phyloP scores from a whole-genome alignment of 73 alveolate genomes.

The Effrenium voratum region DNA sequence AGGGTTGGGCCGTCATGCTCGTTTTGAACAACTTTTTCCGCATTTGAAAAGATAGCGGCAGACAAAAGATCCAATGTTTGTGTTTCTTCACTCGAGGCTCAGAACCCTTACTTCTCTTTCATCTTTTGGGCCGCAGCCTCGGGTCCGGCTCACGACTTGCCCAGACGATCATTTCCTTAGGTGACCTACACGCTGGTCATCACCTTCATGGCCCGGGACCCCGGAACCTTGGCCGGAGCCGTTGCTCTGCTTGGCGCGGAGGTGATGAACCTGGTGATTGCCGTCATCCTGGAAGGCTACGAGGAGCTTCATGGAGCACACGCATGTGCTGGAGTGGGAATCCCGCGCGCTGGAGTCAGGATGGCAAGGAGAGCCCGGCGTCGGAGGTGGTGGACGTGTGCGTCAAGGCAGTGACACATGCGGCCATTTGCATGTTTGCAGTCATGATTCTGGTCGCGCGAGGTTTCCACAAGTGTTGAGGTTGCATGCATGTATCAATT shows the following conservation, averaged over 20 bases:
- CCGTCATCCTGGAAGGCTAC: constrained; percentile 95
- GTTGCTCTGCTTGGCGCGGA: neutral
- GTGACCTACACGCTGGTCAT: constrained; percentile 94
- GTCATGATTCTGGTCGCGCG: too few species aligned
- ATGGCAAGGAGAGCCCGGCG: constrained; percentile 89
- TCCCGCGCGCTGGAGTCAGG: constrained; percentile 31
- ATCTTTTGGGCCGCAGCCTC: constrained; percentile 56
- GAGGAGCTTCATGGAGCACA: too few species aligned
- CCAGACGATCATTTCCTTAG: neutral
- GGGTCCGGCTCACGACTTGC: neutral
- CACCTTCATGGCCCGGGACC: constrained; percentile 84
- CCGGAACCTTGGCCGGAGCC: neutral
- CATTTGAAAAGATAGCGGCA: neutral
- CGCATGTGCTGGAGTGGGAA: too few species aligned
- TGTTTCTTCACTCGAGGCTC: neutral
- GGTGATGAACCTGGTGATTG: constrained; percentile 96
- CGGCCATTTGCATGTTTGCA: too few species aligned
- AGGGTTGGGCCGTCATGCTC: neutral
- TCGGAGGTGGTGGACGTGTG: constrained; percentile 88
- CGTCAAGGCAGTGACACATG: constrained; percentile 52
- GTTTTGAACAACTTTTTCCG: neutral
- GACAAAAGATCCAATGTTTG: neutral
- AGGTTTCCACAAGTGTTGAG: too few species aligned
- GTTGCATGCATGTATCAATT: too few species aligned
- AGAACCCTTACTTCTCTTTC: constrained; percentile 55